phyloP scores from a whole-genome alignment of 2,329 filamentous ascomycete species.

The Samsoniella hepiali region DNA sequence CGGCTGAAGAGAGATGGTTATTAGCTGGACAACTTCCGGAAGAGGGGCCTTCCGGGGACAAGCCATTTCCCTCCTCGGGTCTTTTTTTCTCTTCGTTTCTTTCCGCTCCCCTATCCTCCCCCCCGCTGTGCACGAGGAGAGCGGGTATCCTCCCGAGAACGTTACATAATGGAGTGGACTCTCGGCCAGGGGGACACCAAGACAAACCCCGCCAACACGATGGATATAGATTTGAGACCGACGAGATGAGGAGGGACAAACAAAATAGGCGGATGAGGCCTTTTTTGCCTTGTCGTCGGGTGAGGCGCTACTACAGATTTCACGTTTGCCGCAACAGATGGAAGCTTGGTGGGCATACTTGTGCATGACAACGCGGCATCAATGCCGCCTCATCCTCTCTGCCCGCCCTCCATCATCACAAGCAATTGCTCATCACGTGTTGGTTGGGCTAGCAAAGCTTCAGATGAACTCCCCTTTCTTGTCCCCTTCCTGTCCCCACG shows the following conservation, averaged over 20 bases:
- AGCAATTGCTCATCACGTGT: too few relatives aligned
- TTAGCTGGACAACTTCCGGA: background rate
- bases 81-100: background rate
- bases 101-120: background rate
- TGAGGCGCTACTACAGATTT: too few relatives aligned
- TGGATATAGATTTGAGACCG: too few relatives aligned
- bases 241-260: background rate
- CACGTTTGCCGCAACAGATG: too few relatives aligned
- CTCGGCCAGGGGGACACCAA: background rate
- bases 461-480: background rate
- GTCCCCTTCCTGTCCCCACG: background rate
- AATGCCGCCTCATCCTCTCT: too few relatives aligned
- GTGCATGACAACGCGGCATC: too few relatives aligned
- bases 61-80: background rate
- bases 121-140: background rate
- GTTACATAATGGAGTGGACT: slow-evolving; percentile 3
- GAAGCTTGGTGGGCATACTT: too few relatives aligned
- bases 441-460: background rate
- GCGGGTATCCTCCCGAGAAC: background rate
- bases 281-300: background rate
- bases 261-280: too few relatives aligned
- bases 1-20: background rate
- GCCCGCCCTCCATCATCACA: too few relatives aligned
- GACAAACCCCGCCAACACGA: background rate
- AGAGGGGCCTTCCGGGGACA: background rate